These are phyloP conservation scores for Penicillium tannophilum DNA, from an alignment of 495 filamentous ascomycete genomes.

Conservation along the genomic window DNA sequence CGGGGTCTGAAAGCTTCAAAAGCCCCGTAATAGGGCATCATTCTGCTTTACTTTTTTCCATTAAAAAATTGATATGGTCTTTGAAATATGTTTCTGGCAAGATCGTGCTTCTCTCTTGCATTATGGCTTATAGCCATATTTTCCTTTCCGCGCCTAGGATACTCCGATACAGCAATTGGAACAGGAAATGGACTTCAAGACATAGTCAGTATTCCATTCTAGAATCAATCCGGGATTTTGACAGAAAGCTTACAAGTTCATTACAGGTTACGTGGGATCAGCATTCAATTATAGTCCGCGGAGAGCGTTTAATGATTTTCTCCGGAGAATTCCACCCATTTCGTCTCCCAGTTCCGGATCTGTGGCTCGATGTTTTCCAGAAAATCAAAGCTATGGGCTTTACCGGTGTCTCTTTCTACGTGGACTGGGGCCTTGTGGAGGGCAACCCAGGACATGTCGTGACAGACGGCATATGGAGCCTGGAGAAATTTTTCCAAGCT, in stretches of 20 bases:
- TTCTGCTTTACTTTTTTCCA: too few species aligned
- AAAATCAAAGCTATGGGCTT: slow-evolving; percentile 75
- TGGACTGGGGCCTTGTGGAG: slow-evolving; percentile 71
- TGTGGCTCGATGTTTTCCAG: slow-evolving; percentile 75
- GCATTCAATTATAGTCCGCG: slow-evolving; percentile 64
- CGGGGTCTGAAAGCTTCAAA: not conserved
- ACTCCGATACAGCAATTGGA: not conserved
- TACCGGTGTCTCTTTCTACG: slow-evolving; percentile 67
- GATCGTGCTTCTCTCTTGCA: not conserved
- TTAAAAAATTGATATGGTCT: not conserved
- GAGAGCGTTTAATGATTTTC: slow-evolving; percentile 66
- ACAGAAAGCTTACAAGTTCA: too few species aligned
- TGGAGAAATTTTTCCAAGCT: slow-evolving; percentile 65
- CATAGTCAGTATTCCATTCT: slow-evolving; percentile 7
- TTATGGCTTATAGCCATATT: not conserved
- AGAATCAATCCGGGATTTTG: not conserved
- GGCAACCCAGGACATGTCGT: slow-evolving; percentile 62
- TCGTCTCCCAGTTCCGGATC: slow-evolving; percentile 63
- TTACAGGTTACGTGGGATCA: slow-evolving; percentile 63
- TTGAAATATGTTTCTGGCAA: not conserved
- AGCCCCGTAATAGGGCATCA: not conserved
- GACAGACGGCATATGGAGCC: slow-evolving; percentile 64
- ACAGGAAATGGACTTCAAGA: slow-evolving; percentile 13
- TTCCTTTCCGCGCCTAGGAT: not conserved
- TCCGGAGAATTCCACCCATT: slow-evolving; percentile 71